These are phyloP conservation scores for Ceratobasidium sp. DNA, from an alignment of 1,284 basidiomycete species.

Conservation along the genomic window DNA sequence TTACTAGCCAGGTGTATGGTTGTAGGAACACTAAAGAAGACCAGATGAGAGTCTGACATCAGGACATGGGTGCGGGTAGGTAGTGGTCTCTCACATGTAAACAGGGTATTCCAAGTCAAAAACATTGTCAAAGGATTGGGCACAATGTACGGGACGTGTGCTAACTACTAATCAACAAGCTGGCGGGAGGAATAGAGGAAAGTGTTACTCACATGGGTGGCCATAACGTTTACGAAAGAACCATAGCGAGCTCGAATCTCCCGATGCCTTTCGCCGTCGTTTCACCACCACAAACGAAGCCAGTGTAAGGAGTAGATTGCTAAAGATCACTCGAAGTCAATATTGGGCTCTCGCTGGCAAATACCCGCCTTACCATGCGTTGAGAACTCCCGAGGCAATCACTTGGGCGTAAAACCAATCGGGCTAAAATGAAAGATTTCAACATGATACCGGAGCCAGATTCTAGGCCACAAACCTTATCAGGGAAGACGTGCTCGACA, in stretches of 20 bases:
- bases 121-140: slow-evolving; percentile 35
- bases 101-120: slow-evolving; percentile 21
- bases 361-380: background rate
- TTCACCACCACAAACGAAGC: slow-evolving; percentile 11
- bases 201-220: slow-evolving; percentile 5
- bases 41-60: background rate
- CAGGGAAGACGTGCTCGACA: slow-evolving; percentile 18
- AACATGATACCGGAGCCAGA: background rate
- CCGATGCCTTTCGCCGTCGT: background rate
- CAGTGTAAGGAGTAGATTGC: slow-evolving; percentile 7
- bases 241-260: slow-evolving; percentile 3
- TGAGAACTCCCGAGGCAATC: background rate
- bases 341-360: background rate
- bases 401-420: slow-evolving; percentile 23
- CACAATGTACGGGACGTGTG: slow-evolving; percentile 28
- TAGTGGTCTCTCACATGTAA: slow-evolving; percentile 21
- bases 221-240: slow-evolving; percentile 31
- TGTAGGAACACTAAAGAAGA: slow-evolving; percentile 19
- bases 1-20: slow-evolving; percentile 36
- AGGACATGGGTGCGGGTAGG: too few species aligned
- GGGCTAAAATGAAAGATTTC: background rate
- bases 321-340: background rate
- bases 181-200: background rate
- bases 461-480: background rate
- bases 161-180: background rate